Evolutionary conservation across 176 grass and related monocot species (phyloP), one percentile per base, ranked within the genome.

Genomic region (Avena sativa): DNA sequence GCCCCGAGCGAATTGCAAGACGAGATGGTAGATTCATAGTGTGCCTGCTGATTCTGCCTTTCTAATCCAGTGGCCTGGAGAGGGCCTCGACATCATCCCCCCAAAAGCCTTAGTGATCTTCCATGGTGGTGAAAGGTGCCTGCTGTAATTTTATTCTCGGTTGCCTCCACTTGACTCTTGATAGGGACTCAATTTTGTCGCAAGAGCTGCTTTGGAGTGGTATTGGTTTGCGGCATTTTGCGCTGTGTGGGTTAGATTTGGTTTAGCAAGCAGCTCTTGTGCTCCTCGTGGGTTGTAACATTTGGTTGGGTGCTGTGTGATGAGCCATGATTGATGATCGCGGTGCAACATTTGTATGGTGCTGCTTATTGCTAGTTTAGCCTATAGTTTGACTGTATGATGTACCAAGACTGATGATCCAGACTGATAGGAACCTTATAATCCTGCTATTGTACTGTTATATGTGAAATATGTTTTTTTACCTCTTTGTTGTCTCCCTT

Each of bases 1-100:
- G 97, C 97, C 74, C 97, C 97, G n/a, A 93, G 89, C 21, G 97
- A 99, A 87, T 91, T 99, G 70, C 97, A 99, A 80, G 97, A 99
- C 49, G 97, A 99, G 83, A 99, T 99, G 97, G 94, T 96, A 19
- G 97, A 99, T 88, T 96, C 92, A 9, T 99, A 96, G 84, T 86
- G 71, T 19, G 51, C 34, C 32, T 67, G n/a, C 50, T 64, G 64
- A 86, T 83, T 91, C 60, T 60, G n/a, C 38, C 60, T 51, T 74
- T 44, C 78, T 86, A 92, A 92, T 92, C 83, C 67, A 89, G 74
- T 4, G 78, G 78, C 83, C 83, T 88, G 17, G 6, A 3, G 90
- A 85, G 86, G 86, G 78, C 83, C 90, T 43, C 40, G 6, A 43
- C 40, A 43, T 43, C 81, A 44, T 16, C 78, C 70, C 60, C 83